Percentiles rank a stretch among this genome's conserved stretches.
Conservation (phyloP, 2,329 filamentous ascomycete genomes). For the Cladosporium austrohemisphaericum region DNA sequence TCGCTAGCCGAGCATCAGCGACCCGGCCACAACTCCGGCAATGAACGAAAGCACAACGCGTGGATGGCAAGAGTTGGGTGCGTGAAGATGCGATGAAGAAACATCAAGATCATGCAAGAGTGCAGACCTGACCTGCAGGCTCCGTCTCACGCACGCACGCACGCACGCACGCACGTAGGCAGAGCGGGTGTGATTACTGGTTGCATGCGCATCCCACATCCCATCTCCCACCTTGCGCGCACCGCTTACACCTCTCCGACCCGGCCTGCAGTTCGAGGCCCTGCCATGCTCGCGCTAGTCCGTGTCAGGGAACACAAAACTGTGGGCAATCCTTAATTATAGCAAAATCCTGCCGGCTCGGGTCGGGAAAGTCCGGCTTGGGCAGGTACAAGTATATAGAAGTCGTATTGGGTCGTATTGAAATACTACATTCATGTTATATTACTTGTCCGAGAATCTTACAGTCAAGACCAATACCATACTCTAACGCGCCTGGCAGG, state of each 20-base stretch:
- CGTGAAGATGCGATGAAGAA: not conserved
- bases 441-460: too few species aligned
- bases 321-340: not conserved
- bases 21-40: too few species aligned
- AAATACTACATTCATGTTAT: too few species aligned
- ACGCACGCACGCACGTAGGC: not conserved
- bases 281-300: not conserved
- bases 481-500: too few species aligned
- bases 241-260: not conserved
- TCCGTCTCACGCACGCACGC: not conserved
- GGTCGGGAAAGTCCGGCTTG: not conserved
- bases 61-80: not conserved
- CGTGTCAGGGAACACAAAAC: not conserved
- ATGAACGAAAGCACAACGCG: too few species aligned
- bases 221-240: conserved; percentile 1
- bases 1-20: not conserved
- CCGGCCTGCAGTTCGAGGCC: not conserved
- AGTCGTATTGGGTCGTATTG: too few species aligned
- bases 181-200: not conserved
- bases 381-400: too few species aligned
- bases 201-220: not conserved
- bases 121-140: conserved; percentile 1
- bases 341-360: not conserved
- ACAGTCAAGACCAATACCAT: too few species aligned
- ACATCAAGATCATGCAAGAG: not conserved